Percentiles rank a stretch among this genome's conserved stretches.
phyloP scores from a whole-genome alignment of 495 filamentous ascomycete species.

The Penicillium pancosmium region DNA sequence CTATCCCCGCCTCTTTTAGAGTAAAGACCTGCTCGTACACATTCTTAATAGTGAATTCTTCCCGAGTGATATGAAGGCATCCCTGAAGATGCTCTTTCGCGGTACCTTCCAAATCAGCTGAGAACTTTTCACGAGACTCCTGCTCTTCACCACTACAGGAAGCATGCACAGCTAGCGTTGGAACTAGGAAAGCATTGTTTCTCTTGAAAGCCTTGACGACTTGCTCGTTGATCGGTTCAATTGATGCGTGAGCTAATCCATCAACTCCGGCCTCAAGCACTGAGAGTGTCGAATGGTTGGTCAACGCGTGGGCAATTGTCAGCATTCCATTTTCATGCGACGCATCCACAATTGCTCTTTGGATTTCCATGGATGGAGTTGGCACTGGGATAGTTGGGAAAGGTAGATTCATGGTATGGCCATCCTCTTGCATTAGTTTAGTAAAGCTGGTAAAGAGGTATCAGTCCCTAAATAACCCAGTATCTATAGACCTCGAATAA shows the following conservation, averaged over 20 bases:
- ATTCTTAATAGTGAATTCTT: constrained; percentile 11
- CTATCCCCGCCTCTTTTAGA: constrained; percentile 16
- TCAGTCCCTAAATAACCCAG: neutral
- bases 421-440: constrained; percentile 22
- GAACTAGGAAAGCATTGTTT: constrained; percentile 18
- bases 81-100: constrained; percentile 14
- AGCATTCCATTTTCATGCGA: constrained; percentile 12
- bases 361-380: constrained; percentile 14
- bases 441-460: constrained; percentile 4
- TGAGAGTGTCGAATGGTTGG: constrained; percentile 16
- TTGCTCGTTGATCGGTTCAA: constrained; percentile 14
- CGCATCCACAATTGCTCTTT: constrained; percentile 12
- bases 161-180: constrained; percentile 10
- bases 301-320: constrained; percentile 12
- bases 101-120: neutral
- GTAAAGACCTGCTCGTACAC: constrained; percentile 12
- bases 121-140: constrained; percentile 11
- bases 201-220: constrained; percentile 15
- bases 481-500: neutral
- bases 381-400: constrained; percentile 13
- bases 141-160: constrained; percentile 14
- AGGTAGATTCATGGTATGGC: constrained; percentile 13
- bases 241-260: constrained; percentile 10
- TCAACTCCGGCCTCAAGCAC: constrained; percentile 15
- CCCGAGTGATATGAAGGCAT: constrained; percentile 13